Percentiles rank a stretch among this genome's conserved stretches.
These are phyloP conservation scores for Phlebopus sp. DNA, from an alignment of 1,284 basidiomycete species.

Conservation along the genomic window DNA sequence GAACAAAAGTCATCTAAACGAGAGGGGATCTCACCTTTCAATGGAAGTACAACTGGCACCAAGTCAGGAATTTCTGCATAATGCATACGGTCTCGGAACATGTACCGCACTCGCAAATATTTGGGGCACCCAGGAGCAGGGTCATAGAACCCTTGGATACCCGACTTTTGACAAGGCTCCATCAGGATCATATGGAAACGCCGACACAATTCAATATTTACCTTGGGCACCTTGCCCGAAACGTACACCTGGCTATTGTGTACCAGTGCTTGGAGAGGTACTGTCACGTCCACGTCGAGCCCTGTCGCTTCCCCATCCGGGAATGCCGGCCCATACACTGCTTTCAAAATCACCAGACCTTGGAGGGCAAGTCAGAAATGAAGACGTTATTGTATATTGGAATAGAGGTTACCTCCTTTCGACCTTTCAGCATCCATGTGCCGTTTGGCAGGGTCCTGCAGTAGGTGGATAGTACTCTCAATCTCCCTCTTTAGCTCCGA, in stretches of 20 bases:
- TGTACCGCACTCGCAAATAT: slow-evolving; percentile 69
- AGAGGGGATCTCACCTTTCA: slow-evolving; percentile 56
- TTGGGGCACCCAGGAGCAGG: slow-evolving; percentile 68
- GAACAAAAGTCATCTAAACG: slow-evolving; percentile 4
- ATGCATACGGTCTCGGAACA: slow-evolving; percentile 73
- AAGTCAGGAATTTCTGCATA: slow-evolving; percentile 75
- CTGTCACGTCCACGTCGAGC: slow-evolving; percentile 71
- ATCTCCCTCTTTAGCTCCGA: slow-evolving; percentile 56
- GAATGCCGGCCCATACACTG: slow-evolving; percentile 52
- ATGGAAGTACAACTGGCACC: slow-evolving; percentile 69
- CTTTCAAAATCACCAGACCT: slow-evolving; percentile 71
- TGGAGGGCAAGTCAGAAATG: slow-evolving; percentile 10
- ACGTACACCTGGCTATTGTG: slow-evolving; percentile 77
- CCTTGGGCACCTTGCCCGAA: slow-evolving; percentile 69
- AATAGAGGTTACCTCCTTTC: slow-evolving; percentile 28
- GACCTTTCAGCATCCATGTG: slow-evolving; percentile 42
- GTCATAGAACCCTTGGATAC: slow-evolving; percentile 75
- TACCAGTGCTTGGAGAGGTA: slow-evolving; percentile 82
- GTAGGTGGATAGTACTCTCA: slow-evolving; percentile 46
- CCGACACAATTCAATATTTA: slow-evolving; percentile 27
- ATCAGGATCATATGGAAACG: slow-evolving; percentile 17
- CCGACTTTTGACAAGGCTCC: slow-evolving; percentile 41
- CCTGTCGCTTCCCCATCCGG: slow-evolving; percentile 48
- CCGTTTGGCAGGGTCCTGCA: slow-evolving; percentile 44
- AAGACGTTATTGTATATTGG: slow-evolving; percentile 1